Percentiles rank a stretch among this genome's conserved stretches.
phyloP scores from a whole-genome alignment of 176 grass and related monocot genomes.

The Lolium multiflorum region DNA sequence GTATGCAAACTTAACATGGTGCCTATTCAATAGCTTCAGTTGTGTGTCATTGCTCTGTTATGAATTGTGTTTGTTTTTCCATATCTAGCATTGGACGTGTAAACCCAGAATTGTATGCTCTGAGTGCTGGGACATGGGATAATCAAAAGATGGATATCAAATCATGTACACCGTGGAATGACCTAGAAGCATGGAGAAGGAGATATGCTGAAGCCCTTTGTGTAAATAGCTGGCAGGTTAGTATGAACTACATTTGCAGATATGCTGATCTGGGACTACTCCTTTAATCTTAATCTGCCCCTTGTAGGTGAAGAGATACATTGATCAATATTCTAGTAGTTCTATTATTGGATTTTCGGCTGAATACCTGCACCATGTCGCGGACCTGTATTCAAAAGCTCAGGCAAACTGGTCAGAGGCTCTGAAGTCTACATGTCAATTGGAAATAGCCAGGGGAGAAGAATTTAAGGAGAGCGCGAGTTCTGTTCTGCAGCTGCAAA shows the following conservation, averaged over 20 bases:
- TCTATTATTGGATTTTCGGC: conserved; percentile 91
- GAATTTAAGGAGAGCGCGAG: conserved; percentile 29
- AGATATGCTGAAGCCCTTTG: conserved; percentile 88
- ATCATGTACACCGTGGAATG: conserved; percentile 50
- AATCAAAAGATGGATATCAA: conserved; percentile 43
- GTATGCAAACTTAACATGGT: conserved; percentile 48
- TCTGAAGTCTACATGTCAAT: conserved; percentile 45
- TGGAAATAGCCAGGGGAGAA: conserved; percentile 40
- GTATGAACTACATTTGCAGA: conserved; percentile 34
- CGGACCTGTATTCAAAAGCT: conserved; percentile 70
- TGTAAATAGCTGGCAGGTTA: conserved; percentile 97
- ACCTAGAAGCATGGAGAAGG: conserved; percentile 75
- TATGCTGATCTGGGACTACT: conserved; percentile 12
- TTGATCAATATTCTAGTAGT: conserved; percentile 85
- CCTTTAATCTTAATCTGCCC: conserved; percentile 26
- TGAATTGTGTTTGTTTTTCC: conserved; percentile 37
- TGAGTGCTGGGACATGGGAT: conserved; percentile 81
- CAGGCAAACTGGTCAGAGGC: conserved; percentile 63
- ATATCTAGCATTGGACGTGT: conserved; percentile 88
- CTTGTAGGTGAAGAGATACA: conserved; percentile 90
- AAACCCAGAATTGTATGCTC: conserved; percentile 87
- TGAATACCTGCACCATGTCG: conserved; percentile 66
- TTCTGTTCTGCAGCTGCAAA: conserved; percentile 56
- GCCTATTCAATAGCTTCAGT: conserved; percentile 33
- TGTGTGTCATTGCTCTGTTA: conserved; percentile 36